These are phyloP conservation scores for Stagonosporopsis tanaceti DNA, from an alignment of 2,329 filamentous ascomycete genomes.

Conservation along the genomic window DNA sequence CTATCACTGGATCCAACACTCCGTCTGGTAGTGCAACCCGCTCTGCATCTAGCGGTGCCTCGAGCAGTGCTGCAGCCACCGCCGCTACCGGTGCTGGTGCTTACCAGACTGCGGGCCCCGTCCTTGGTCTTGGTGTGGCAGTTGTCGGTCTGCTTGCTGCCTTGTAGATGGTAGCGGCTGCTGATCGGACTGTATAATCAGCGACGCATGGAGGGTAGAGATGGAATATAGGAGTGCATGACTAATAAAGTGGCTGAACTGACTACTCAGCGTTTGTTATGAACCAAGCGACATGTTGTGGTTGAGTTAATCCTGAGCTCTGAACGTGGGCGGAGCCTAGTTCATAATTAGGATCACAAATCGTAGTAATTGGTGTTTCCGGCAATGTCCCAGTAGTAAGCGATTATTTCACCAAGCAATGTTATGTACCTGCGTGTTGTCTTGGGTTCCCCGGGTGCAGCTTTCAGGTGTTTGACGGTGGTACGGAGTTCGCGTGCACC, in stretches of 20 bases:
- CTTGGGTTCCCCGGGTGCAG: background rate
- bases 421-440: background rate
- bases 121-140: slow-evolving; percentile 36
- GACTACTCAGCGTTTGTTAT: background rate
- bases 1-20: slow-evolving; percentile 11
- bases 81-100: slow-evolving; percentile 32
- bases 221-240: background rate
- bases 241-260: background rate
- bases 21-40: slow-evolving; percentile 15
- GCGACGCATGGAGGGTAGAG: background rate
- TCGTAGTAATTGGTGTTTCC: background rate
- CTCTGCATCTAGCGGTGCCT: slow-evolving; percentile 14
- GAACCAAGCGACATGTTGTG: background rate
- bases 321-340: background rate
- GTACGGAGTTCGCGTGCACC: slow-evolving; percentile 25
- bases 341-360: too few species aligned
- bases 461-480: slow-evolving; percentile 8
- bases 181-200: background rate
- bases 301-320: background rate
- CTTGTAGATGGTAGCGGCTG: slow-evolving; percentile 26
- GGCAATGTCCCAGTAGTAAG: background rate
- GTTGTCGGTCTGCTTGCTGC: slow-evolving; percentile 39
- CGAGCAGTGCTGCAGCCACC: slow-evolving; percentile 12
- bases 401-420: background rate
- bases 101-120: slow-evolving; percentile 31